These are phyloP conservation scores for Cladosporium sp. DNA, from an alignment of 2,329 filamentous ascomycete species.

Conservation along the genomic window DNA sequence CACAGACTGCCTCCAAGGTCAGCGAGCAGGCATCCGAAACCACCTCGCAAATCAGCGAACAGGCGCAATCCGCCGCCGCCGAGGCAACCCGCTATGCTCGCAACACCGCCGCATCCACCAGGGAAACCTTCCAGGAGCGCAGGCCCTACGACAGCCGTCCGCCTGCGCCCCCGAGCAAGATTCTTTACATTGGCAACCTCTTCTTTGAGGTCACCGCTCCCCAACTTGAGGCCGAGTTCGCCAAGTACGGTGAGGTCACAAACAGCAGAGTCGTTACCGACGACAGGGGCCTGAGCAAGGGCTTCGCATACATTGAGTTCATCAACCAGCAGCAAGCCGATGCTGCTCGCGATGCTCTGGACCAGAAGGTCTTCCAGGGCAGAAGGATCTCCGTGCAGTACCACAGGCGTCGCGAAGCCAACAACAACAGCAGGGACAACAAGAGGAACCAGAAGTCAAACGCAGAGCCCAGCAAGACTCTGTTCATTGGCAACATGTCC, in stretches of 20 bases:
- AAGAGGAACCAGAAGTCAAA: background rate
- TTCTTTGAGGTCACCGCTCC: constrained; percentile 67
- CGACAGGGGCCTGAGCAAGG: constrained; percentile 66
- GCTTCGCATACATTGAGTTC: constrained; percentile 69
- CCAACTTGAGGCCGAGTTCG: constrained; percentile 62
- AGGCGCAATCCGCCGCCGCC: constrained; percentile 23
- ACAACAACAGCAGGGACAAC: background rate
- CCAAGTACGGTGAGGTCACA: constrained; percentile 58
- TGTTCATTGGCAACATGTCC: constrained; percentile 85
- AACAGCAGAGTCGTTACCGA: constrained; percentile 61
- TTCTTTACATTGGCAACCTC: constrained; percentile 68
- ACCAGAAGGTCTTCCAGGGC: constrained; percentile 64
- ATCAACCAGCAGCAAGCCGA: constrained; percentile 55
- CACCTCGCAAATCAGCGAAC: constrained; percentile 21
- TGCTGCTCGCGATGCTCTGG: constrained; percentile 58
- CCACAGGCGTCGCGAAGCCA: constrained; percentile 41
- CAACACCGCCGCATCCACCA: constrained; percentile 25
- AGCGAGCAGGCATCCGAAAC: background rate
- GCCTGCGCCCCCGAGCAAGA: constrained; percentile 28
- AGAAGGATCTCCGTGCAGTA: constrained; percentile 66
- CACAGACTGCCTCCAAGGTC: constrained; percentile 3
- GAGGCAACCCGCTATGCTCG: constrained; percentile 23
- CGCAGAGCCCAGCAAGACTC: constrained; percentile 59
- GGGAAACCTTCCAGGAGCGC: background rate
- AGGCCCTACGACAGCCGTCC: background rate